phyloP scores from a whole-genome alignment of 2,329 filamentous ascomycete genomes.

The Trichocomaceae sp. region DNA sequence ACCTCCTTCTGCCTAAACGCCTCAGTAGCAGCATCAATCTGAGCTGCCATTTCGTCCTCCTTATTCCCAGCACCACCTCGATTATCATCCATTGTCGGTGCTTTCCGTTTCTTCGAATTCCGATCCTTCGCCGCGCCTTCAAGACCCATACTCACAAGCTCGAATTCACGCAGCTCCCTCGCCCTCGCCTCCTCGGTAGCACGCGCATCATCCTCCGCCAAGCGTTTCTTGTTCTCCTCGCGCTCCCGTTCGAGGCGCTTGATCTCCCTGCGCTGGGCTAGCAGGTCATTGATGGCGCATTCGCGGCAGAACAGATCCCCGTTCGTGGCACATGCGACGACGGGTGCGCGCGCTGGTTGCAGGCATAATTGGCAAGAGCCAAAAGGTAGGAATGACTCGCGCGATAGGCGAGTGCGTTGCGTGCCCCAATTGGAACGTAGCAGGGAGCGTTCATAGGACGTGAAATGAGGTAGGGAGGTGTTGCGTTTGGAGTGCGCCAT shows the following conservation, averaged over 20 bases:
- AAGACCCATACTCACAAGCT: conserved; percentile 69
- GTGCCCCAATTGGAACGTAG: conserved; percentile 77
- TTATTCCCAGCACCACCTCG: conserved; percentile 2
- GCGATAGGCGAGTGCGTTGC: conserved; percentile 72
- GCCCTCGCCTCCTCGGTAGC: conserved; percentile 64
- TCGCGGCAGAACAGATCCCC: conserved; percentile 95
- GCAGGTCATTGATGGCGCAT: conserved; percentile 84
- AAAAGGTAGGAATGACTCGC: conserved; percentile 89
- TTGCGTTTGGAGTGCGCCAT: conserved; percentile 65
- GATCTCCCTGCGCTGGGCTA: conserved; percentile 86
- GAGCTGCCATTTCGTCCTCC: conserved; percentile 16
- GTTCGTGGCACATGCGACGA: conserved; percentile 68
- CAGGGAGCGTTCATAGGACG: conserved; percentile 76
- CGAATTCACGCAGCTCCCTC: conserved; percentile 73
- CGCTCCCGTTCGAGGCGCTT: conserved; percentile 66
- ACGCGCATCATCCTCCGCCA: conserved; percentile 52
- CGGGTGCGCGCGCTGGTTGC: conserved; percentile 70
- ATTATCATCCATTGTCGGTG: conserved; percentile 23
- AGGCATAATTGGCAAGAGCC: conserved; percentile 84
- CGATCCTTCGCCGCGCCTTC: conserved; percentile 21
- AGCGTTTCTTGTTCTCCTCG: conserved; percentile 56
- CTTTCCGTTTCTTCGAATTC: conserved; percentile 19
- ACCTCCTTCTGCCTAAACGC: conserved; percentile 33
- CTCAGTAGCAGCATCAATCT: conserved; percentile 20
- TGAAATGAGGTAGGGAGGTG: conserved; percentile 88